Evolutionary conservation across 164 flowering plant species (phyloP).

Genomic region (Paratinospora sagittata): DNA sequence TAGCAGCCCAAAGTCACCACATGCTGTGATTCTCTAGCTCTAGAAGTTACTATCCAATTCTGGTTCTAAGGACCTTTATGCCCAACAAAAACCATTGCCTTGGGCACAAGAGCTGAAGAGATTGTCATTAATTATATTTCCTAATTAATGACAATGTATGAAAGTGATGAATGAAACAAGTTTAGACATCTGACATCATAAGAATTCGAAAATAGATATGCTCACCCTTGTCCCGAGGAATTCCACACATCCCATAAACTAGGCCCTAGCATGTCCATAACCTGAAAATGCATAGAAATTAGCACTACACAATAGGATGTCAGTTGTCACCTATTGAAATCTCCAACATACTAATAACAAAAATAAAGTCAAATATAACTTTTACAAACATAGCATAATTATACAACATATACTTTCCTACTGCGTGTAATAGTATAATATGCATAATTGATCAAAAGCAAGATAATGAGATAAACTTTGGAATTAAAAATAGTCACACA

Average conservation of each 20-base stretch:
- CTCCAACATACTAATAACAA: background rate
- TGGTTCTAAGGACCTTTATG: no score
- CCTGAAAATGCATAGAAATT: slow-evolving; percentile 36
- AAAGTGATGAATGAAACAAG: no score
- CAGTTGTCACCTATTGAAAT: background rate
- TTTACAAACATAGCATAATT: slow-evolving; percentile 18
- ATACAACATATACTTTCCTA: slow-evolving; percentile 27
- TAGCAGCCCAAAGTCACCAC: no score
- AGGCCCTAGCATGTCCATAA: slow-evolving; percentile 92
- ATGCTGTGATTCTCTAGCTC: no score
- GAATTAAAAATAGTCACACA: background rate
- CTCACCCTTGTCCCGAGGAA: slow-evolving; percentile 80
- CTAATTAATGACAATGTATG: no score
- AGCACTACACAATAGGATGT: slow-evolving; percentile 16
- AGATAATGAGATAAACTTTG: background rate
- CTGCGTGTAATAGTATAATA: background rate
- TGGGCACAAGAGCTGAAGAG: no score
- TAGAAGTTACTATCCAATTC: no score
- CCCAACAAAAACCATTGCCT: no score
- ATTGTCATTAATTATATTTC: background rate
- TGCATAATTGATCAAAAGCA: background rate
- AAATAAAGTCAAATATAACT: no score
- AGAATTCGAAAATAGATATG: background rate
- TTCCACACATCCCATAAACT: slow-evolving; percentile 95
- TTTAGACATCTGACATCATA: background rate